Base-by-base conservation (phyloP, 2,329 filamentous ascomycete species). In the Colletotrichum lini region DNA sequence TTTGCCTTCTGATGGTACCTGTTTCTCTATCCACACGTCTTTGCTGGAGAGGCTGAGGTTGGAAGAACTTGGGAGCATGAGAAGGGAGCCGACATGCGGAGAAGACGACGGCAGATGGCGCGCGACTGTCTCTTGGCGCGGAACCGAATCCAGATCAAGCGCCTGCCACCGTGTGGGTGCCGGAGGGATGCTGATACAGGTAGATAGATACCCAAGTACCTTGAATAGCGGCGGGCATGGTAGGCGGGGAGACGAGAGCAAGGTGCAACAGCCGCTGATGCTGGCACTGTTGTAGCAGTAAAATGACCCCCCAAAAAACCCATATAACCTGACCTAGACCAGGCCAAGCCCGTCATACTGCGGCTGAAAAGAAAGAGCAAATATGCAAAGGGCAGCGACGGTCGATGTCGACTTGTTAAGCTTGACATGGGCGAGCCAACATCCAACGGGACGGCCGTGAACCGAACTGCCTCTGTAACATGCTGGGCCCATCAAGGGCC, bases 401-500 rank as follows among this genome's bases (percentile, higher is more conserved):
- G n/a, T 38, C 38, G 30, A 61, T 50, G 63, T 50, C 42, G 63
- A 54, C 56, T 18, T 16, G 52, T 54, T 30, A 54, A 38, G 16
- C 30, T 35, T 35, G 30, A 54, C 52, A 54, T 16, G 18, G 18
- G n/a, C 15, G 3, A 38, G 44, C 44, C 26, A 4, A 23, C 38
- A n/a, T 16, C 57, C 30, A n/a, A 40, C 13, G 45, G 44, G 21
- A 16, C 18, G 57, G n/a, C 23, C 38, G 23, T 9, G 58, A 35
- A 35, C 30, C 12, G 18, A 40, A 16, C 54, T 44, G 38, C 42
- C 30, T 70, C 63, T 60, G 63, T 56, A 60, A 67, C 56, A 44
- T 40, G 42, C 40, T 26, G 42, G 42, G 26, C 10, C 35, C 56
- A 62, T 62, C 35, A 35, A 35, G 8, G 23, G 56, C 57, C 23